Evolutionary conservation across 1,284 basidiomycete genomes (phyloP).

Genomic region (Ganoderma meredithae): DNA sequence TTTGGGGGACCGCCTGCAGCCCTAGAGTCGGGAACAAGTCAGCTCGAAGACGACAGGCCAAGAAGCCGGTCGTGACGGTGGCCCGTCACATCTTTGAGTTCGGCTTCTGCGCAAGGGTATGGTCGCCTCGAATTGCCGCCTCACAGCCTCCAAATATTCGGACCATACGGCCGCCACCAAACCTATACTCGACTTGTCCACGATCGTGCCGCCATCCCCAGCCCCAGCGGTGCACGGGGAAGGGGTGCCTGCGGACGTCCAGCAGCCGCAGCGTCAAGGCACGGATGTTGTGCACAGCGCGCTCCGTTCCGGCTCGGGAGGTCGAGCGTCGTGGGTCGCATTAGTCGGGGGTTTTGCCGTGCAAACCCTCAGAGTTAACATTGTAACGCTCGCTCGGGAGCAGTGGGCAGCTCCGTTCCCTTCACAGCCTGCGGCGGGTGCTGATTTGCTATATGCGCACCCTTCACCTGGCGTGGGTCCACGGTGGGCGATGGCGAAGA

Average conservation of each 20-base stretch:
- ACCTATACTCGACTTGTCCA: background rate
- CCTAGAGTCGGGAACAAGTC: slow-evolving; percentile 1
- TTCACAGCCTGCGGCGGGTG: background rate
- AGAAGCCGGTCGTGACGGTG: slow-evolving; percentile 1
- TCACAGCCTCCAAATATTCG: background rate
- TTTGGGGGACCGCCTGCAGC: background rate
- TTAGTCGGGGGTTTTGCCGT: background rate
- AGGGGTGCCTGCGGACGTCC: background rate
- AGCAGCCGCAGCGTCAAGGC: background rate
- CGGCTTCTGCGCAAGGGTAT: background rate
- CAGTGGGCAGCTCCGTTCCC: background rate
- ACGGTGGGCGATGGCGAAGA: slow-evolving; percentile 13
- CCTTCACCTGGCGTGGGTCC: slow-evolving; percentile 17
- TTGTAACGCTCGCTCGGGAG: background rate
- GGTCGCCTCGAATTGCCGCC: background rate
- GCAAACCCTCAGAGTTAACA: too few species aligned
- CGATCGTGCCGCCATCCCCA: background rate
- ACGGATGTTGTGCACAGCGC: background rate
- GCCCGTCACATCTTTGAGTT: background rate
- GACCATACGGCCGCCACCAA: background rate
- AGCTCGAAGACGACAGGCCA: background rate
- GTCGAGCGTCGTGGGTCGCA: background rate
- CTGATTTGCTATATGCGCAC: slow-evolving; percentile 3
- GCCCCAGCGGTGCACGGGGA: background rate
- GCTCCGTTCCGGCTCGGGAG: slow-evolving; percentile 8